Base-by-base conservation (phyloP, 2,329 filamentous ascomycete species). In the Xylaria sp. region DNA sequence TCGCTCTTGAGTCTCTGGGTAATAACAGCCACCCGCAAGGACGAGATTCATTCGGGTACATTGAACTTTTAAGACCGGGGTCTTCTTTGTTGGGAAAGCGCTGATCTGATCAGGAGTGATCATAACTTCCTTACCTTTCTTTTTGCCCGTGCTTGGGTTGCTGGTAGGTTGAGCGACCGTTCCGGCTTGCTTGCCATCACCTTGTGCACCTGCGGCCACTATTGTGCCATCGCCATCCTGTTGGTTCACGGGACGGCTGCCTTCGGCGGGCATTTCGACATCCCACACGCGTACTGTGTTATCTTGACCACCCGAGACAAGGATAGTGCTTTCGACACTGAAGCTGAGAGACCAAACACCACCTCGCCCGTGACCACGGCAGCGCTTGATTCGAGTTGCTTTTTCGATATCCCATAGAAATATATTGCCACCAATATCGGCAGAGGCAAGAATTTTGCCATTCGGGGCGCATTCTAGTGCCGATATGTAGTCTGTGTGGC, bases 31-130 rank as follows among this genome's bases (percentile, higher is more conserved):
- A 53, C 92, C 93, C 25, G 94, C 94, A 68, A 98, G 84, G 13
- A 97, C 91, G 71, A 98, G 80, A 77, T 99, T 99, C 93, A 97
- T 97, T 67, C 93, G 86, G 3, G 96, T 98, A 75, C 97, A 97
- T 75, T 91, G 89, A 61, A 97, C 94, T 80, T 95, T 96, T 80
- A 96, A 92, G 11, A 98, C 92, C 0, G 95, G 94, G 17, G 92
- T 95, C 81, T 97, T 97, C 86, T 99, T 99, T 3, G 96, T 98
- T 0, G 93, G 90, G 77, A 97, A 98, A 0, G 93, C 94, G 70
- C 89, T 93, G 80, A 99, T 96, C 80, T 98, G 96, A 76, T 99
- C 96, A 0, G 94, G 90, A 0, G 91, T 94, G 50, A 97, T 91
- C 74, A 93, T 92, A 3, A 94, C 92, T 74, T 97, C 95, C 79